phyloP scores from a whole-genome alignment of 805 yeast species.

The Candida argentea region DNA sequence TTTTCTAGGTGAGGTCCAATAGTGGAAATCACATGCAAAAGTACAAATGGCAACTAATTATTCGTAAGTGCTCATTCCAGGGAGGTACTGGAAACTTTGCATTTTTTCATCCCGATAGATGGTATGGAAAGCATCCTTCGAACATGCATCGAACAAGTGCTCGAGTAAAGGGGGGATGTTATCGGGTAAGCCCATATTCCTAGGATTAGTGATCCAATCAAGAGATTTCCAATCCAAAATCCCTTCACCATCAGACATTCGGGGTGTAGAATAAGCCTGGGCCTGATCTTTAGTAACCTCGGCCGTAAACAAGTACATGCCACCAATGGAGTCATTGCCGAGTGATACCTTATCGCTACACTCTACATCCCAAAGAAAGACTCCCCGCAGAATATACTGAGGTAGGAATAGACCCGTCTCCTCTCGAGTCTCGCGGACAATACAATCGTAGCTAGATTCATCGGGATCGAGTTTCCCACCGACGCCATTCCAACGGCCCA shows the following conservation, averaged over 20 bases:
- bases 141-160: constrained; percentile 15
- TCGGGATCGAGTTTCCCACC: constrained; percentile 30
- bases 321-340: constrained; percentile 16
- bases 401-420: constrained; percentile 28
- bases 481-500: constrained; percentile 40
- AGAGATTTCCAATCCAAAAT: constrained; percentile 31
- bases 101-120: constrained; percentile 12
- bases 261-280: constrained; percentile 19
- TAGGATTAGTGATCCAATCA: constrained; percentile 25
- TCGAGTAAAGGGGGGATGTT: constrained; percentile 19
- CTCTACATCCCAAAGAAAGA: constrained; percentile 21
- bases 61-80: constrained; percentile 5
- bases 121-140: constrained; percentile 15
- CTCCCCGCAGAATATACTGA: constrained; percentile 22
- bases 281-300: constrained; percentile 15
- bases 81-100: constrained; percentile 6
- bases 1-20: background rate
- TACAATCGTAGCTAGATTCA: constrained; percentile 30
- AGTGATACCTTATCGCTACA: constrained; percentile 4
- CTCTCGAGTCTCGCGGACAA: constrained; percentile 30
- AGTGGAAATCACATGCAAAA: constrained; percentile 1
- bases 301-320: constrained; percentile 32
- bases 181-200: constrained; percentile 32
- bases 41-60: too few species aligned
- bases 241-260: constrained; percentile 23